Base-by-base conservation (phyloP, 2,329 filamentous ascomycete species). In the Fusarium fujikuroi region DNA sequence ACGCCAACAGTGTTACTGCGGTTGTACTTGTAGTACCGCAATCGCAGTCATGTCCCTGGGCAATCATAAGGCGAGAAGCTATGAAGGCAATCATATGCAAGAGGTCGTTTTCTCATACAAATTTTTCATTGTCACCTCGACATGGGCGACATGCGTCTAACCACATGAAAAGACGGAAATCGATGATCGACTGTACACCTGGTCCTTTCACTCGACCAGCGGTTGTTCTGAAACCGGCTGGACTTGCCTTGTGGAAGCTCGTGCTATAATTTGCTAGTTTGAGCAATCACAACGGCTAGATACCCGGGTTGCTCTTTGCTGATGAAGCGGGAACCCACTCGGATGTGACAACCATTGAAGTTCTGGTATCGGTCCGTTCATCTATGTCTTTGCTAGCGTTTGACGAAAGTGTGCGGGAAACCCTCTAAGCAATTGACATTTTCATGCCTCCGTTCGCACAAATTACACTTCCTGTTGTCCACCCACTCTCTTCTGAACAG, bases 391-490 rank as follows among this genome's bases (percentile, higher is more conserved):
- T 39, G 37, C 14, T 59, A 37, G 25, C 28, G 25, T 40, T 30
- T 32, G 46, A 47, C 44, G 37, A 36, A 42, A 53, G 18, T 40
- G n/a, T 53, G 53, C 43, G 21, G n/a, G 32, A 16, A 15, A 36
- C 32, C 37, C 34, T 30, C 63, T 76, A 82, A 19, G 81, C 80
- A 68, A 81, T 80, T 25, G 79, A 80, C 80, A 83, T 83, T 74
- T 79, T 82, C 80, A 83, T 83, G 15, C 83, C 83, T 7, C 92
- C 92, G 75, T 93, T 93, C 19, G 91, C 91, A 81, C 90, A 92
- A n/a, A 93, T 86, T 37, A 93, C 88, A 77, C 89, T 91, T 8
- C 92, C 92, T 2, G 92, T 93, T 65, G 89, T 91, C 91, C 91
- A 93, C 5, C 85, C 88, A 43, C 86, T 86, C 80, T 93, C 92